A percentile compares a stretch with the other conserved stretches of the same genome.
phyloP scores from a whole-genome alignment of 805 yeast genomes.

The Zygoascus ofunaensis region DNA sequence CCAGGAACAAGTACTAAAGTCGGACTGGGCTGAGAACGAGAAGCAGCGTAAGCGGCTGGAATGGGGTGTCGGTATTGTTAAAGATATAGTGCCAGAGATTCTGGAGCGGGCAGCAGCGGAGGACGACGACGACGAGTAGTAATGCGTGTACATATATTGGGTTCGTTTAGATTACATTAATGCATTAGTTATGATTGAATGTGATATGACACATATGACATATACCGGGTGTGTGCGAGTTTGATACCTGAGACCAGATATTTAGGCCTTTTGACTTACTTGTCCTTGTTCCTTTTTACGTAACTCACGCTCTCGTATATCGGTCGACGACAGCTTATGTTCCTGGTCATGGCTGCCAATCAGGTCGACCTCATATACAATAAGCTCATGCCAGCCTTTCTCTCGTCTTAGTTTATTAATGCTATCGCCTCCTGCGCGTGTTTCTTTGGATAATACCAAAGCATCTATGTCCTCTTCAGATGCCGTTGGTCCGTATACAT shows the following conservation, averaged over 20 bases:
- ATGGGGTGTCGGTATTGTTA: constrained; percentile 56
- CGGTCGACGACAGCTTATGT: constrained; percentile 75
- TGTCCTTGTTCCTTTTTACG: constrained; percentile 8
- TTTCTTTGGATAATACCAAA: constrained; percentile 72
- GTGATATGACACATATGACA: no score
- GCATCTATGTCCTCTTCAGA: constrained; percentile 63
- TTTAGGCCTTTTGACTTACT: not conserved
- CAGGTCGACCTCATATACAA: constrained; percentile 48
- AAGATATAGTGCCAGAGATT: constrained; percentile 45
- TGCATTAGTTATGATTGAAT: not conserved
- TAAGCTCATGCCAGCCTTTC: constrained; percentile 45
- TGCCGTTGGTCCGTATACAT: constrained; percentile 93
- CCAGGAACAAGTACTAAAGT: constrained; percentile 29
- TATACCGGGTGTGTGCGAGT: no score
- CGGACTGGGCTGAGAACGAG: constrained; percentile 28
- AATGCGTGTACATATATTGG: no score
- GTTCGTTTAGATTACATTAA: no score
- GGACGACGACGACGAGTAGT: not conserved
- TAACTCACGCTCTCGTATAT: constrained; percentile 43
- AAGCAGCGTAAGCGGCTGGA: constrained; percentile 48
- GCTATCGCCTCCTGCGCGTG: constrained; percentile 60
- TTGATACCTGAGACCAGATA: no score
- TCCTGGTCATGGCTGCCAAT: constrained; percentile 53
- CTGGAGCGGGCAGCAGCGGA: not conserved
- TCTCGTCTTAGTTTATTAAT: constrained; percentile 59